Percentiles rank a stretch among this genome's conserved stretches.
Evolutionary conservation across 2,329 filamentous ascomycete genomes (phyloP).

Genomic region (Penicillium polonicum): DNA sequence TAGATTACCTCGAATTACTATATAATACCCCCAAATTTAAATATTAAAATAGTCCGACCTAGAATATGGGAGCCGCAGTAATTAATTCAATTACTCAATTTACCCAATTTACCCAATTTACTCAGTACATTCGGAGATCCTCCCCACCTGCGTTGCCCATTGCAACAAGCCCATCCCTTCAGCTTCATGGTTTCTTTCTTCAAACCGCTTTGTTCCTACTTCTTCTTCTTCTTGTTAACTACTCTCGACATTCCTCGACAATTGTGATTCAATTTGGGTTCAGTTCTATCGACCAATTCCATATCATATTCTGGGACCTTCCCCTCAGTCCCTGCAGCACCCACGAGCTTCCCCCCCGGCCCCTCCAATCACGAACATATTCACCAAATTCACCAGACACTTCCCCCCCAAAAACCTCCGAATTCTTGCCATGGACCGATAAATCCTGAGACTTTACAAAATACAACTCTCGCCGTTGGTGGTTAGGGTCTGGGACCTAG

Average conservation of each 20-base stretch:
- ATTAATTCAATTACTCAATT: conserved; percentile 3
- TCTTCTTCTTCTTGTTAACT: conserved; percentile 20
- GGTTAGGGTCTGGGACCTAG: conserved; percentile 19
- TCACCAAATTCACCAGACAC: not conserved
- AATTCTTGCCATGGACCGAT: conserved; percentile 33
- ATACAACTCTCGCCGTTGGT: conserved; percentile 21
- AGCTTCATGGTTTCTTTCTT: conserved; percentile 40
- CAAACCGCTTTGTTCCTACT: conserved; percentile 26
- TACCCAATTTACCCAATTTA: too few species aligned
- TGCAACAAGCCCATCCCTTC: conserved; percentile 44
- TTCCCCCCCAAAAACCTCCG: not conserved
- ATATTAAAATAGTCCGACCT: conserved; percentile 1
- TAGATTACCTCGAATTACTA: not conserved
- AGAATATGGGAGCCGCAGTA: conserved; percentile 10
- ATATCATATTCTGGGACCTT: conserved; percentile 3
- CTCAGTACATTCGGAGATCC: conserved; percentile 29
- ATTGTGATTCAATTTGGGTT: conserved; percentile 9
- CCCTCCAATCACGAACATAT: conserved; percentile 19
- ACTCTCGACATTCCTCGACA: conserved; percentile 25
- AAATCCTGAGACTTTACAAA: conserved; percentile 19
- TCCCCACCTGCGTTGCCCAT: conserved; percentile 44
- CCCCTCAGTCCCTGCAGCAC: conserved; percentile 12
- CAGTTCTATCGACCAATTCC: not conserved
- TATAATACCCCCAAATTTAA: not conserved
- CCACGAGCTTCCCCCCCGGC: conserved; percentile 23